Evolutionary conservation across 2,329 filamentous ascomycete species (phyloP).

Genomic region (Aspergillus candidus): DNA sequence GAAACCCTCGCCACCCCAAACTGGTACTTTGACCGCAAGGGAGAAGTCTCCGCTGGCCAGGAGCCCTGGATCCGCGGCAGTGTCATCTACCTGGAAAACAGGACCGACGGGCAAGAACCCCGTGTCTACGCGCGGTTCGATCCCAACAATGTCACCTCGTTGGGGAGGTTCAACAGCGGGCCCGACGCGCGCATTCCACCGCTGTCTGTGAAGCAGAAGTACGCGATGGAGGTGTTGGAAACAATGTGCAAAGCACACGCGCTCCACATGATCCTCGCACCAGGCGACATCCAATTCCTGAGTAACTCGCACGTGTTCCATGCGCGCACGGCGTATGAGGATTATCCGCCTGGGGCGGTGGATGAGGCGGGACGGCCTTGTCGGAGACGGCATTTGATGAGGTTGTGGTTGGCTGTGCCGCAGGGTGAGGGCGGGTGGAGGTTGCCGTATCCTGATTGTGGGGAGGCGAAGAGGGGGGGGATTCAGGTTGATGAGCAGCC

Average conservation of each 20-base stretch:
- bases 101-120: slow-evolving; percentile 28
- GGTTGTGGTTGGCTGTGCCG: slow-evolving; percentile 21
- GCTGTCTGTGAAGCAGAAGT: slow-evolving; percentile 19
- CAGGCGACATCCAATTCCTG: slow-evolving; percentile 25
- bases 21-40: slow-evolving; percentile 92
- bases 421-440: slow-evolving; percentile 24
- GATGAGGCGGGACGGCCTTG: slow-evolving; percentile 17
- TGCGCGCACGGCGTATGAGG: slow-evolving; percentile 23
- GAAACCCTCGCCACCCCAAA: slow-evolving; percentile 68
- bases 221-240: slow-evolving; percentile 22
- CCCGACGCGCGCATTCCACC: slow-evolving; percentile 21
- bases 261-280: slow-evolving; percentile 23
- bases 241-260: slow-evolving; percentile 19
- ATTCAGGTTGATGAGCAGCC: slow-evolving; percentile 23
- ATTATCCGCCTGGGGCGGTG: slow-evolving; percentile 18
- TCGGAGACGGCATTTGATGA: slow-evolving; percentile 22
- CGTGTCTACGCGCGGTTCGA: slow-evolving; percentile 28
- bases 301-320: slow-evolving; percentile 25
- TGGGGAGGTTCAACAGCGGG: slow-evolving; percentile 61
- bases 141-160: slow-evolving; percentile 70
- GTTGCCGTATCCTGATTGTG: slow-evolving; percentile 19
- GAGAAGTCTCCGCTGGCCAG: slow-evolving; percentile 68
- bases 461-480: slow-evolving; percentile 24
- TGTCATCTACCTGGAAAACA: slow-evolving; percentile 71
- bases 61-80: slow-evolving; percentile 66